Conservation (phyloP, 441 rosid genomes). For the Breynia disticha region DNA sequence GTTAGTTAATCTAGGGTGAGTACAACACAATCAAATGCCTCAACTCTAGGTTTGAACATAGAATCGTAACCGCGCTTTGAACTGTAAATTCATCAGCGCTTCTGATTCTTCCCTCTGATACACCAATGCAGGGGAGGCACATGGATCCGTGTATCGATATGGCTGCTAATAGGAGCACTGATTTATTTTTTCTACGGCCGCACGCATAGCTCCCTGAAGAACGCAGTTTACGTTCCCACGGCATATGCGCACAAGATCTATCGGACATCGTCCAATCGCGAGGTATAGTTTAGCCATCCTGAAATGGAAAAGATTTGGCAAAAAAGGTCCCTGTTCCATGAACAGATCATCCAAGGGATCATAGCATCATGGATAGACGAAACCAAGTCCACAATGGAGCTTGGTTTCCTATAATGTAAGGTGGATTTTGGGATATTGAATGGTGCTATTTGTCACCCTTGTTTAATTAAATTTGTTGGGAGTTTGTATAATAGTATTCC, state of each 20-base stretch:
- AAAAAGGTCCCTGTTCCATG: too few relatives aligned
- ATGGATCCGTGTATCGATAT: slow-evolving; percentile 59
- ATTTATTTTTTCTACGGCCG: slow-evolving; percentile 52
- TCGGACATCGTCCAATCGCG: slow-evolving; percentile 25
- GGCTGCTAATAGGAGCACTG: slow-evolving; percentile 49
- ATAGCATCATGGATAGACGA: too few relatives aligned
- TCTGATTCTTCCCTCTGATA: slow-evolving; percentile 1
- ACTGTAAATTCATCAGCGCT: too few relatives aligned
- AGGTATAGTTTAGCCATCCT: slow-evolving; percentile 1
- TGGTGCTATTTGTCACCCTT: too few relatives aligned
- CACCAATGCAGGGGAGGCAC: slow-evolving; percentile 35
- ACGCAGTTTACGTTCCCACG: slow-evolving; percentile 33
- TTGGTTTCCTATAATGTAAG: too few relatives aligned
- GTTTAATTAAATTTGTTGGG: too few relatives aligned
- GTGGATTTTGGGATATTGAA: too few relatives aligned
- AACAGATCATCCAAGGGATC: too few relatives aligned
- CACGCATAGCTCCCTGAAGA: slow-evolving; percentile 43
- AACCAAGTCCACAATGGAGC: too few relatives aligned
- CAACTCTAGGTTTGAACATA: too few relatives aligned
- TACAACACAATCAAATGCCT: not conserved
- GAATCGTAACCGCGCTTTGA: too few relatives aligned
- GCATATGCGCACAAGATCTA: slow-evolving; percentile 33
- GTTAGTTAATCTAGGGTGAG: slow-evolving; percentile 63
- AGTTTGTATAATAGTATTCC: too few relatives aligned
- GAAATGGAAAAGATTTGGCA: not conserved